phyloP scores from a whole-genome alignment of 805 yeast genomes.

The Kuraishia molischiana region DNA sequence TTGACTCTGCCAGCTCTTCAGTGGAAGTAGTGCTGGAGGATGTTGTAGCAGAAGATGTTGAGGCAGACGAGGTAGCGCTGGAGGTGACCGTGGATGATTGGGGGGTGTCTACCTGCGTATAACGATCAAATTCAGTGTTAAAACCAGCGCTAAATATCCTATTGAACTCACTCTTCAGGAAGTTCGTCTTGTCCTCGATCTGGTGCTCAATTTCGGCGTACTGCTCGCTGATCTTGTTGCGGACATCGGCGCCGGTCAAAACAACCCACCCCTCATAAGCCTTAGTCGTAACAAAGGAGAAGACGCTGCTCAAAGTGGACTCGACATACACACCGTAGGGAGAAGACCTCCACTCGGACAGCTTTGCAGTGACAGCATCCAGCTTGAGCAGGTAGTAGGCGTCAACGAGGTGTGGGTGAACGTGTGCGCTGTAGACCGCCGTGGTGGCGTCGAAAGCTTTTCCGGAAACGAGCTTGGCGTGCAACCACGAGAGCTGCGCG shows the following conservation, averaged over 20 bases:
- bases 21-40: neutral
- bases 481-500: neutral
- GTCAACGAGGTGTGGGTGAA: neutral
- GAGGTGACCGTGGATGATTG: constrained; percentile 1
- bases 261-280: neutral
- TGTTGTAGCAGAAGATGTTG: neutral
- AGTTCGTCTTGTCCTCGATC: constrained; percentile 20
- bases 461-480: neutral
- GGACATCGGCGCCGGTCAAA: neutral
- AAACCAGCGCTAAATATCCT: constrained; percentile 18
- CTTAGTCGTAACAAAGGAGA: neutral
- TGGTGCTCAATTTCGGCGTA: constrained; percentile 6
- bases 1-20: too few relatives aligned
- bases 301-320: neutral
- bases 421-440: neutral
- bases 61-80: neutral
- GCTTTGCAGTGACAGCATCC: constrained; percentile 1
- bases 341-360: neutral
- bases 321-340: neutral
- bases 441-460: neutral
- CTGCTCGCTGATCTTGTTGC: neutral
- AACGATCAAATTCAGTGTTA: constrained; percentile 6
- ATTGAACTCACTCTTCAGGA: constrained; percentile 19
- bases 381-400: constrained; percentile 1
- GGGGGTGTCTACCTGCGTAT: neutral